These are phyloP conservation scores for Leccinum boreale DNA, from an alignment of 768 basidiomycete species.

Conservation along the genomic window DNA sequence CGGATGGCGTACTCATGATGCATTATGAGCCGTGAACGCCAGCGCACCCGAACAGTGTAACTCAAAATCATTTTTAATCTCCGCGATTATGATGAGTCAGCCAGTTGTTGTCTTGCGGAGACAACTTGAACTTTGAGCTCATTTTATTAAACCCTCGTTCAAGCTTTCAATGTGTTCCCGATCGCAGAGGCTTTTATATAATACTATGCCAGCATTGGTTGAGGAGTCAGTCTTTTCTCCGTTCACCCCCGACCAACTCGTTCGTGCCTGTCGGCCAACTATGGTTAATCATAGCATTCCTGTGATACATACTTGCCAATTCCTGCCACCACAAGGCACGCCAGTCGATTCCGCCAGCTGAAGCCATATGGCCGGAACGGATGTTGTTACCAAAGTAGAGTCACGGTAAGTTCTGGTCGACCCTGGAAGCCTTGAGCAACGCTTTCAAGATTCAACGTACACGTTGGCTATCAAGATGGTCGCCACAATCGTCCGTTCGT, in stretches of 20 bases:
- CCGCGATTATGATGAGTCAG: slow-evolving; percentile 23
- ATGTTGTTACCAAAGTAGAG: background rate
- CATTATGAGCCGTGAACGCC: background rate
- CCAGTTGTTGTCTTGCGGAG: too few relatives aligned
- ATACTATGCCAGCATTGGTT: background rate
- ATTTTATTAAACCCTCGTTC: background rate
- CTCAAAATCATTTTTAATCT: slow-evolving; percentile 14
- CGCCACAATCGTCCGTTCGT: background rate
- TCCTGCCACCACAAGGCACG: slow-evolving; percentile 4
- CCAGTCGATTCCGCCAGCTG: background rate
- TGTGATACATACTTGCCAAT: background rate
- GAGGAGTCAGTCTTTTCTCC: background rate
- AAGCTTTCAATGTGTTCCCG: background rate
- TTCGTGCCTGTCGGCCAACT: background rate
- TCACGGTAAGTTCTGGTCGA: background rate
- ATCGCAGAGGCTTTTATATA: background rate
- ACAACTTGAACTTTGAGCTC: too few relatives aligned
- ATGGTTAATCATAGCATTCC: background rate
- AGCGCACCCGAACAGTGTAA: background rate
- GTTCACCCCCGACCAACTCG: background rate
- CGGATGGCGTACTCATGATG: slow-evolving; percentile 33
- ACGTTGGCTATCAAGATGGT: background rate
- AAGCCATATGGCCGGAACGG: background rate
- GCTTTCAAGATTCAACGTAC: background rate
- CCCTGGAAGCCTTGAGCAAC: background rate